Evolutionary conservation across 805 yeast genomes (phyloP).

Genomic region (Wickerhamomyces strasburgensis): DNA sequence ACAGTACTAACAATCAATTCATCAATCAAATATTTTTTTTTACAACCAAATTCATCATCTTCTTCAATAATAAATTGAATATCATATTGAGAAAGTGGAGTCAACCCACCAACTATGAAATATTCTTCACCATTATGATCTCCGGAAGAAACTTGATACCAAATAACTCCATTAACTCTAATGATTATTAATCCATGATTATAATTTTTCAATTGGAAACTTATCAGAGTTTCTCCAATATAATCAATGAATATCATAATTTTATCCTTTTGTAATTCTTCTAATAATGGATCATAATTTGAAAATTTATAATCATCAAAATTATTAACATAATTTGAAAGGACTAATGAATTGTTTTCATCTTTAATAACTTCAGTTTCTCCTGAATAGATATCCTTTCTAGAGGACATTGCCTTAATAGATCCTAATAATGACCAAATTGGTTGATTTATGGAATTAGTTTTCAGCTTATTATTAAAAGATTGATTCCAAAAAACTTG

Average conservation of each 20-base stretch:
- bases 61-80: slow-evolving; percentile 38
- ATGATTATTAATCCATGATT: slow-evolving; percentile 38
- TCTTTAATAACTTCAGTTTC: slow-evolving; percentile 22
- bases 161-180: slow-evolving; percentile 59
- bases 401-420: slow-evolving; percentile 41
- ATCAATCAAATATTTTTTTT: slow-evolving; percentile 31
- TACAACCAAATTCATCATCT: slow-evolving; percentile 23
- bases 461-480: slow-evolving; percentile 17
- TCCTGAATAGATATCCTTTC: slow-evolving; percentile 42
- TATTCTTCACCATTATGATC: slow-evolving; percentile 41
- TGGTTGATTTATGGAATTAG: slow-evolving; percentile 43
- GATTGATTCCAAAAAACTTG: slow-evolving; percentile 17
- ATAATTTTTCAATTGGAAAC: slow-evolving; percentile 44
- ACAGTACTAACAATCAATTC: slow-evolving; percentile 36
- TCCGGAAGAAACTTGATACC: slow-evolving; percentile 62
- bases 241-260: slow-evolving; percentile 40
- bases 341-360: slow-evolving; percentile 17
- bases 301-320: slow-evolving; percentile 28
- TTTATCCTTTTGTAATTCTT: slow-evolving; percentile 23
- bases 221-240: slow-evolving; percentile 48
- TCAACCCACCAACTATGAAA: slow-evolving; percentile 58
- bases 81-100: slow-evolving; percentile 61
- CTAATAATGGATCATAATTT: slow-evolving; percentile 24
- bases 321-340: slow-evolving; percentile 20
- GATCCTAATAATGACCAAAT: slow-evolving; percentile 51